A percentile compares a stretch with the other conserved stretches of the same genome.
Evolutionary conservation across 1,284 basidiomycete genomes (phyloP).

Genomic region (Boletus subluridellus): DNA sequence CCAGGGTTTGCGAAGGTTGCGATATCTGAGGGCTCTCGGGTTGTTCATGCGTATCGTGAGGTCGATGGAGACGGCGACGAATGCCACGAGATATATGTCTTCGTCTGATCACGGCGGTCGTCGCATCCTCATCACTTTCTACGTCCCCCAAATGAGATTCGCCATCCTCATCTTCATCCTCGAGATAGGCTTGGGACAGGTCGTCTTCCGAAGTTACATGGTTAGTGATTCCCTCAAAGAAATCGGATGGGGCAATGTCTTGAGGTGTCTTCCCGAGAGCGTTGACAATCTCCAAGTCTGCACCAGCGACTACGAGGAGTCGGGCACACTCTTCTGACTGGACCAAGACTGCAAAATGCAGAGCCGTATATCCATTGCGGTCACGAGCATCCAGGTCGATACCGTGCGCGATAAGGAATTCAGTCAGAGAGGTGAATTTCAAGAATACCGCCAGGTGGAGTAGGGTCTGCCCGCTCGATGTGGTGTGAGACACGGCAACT

Average conservation of each 20-base stretch:
- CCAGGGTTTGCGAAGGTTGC: conserved; percentile 15
- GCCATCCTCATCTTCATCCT: conserved; percentile 57
- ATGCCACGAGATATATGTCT: conserved; percentile 32
- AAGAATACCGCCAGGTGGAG: conserved; percentile 86
- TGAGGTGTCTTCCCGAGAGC: conserved; percentile 74
- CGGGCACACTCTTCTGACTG: conserved; percentile 65
- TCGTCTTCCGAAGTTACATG: conserved; percentile 35
- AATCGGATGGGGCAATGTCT: conserved; percentile 68
- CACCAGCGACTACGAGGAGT: conserved; percentile 74
- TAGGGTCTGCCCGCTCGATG: conserved; percentile 73
- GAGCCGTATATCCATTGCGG: conserved; percentile 84
- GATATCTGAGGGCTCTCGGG: conserved; percentile 7
- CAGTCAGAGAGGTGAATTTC: conserved; percentile 70
- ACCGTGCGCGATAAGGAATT: conserved; percentile 69
- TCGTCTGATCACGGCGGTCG: conserved; percentile 31
- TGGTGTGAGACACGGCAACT: conserved; percentile 60
- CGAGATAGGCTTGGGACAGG: conserved; percentile 25
- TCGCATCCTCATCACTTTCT: conserved; percentile 60
- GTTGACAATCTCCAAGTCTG: conserved; percentile 74
- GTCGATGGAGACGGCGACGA: conserved; percentile 33
- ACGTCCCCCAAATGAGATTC: conserved; percentile 66
- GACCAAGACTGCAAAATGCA: conserved; percentile 81
- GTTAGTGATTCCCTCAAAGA: conserved; percentile 45
- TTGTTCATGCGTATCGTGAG: conserved; percentile 29
- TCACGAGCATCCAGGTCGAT: conserved; percentile 85